Evolutionary conservation across 2,329 filamentous ascomycete species (phyloP).

Genomic region (Myriosclerotinia scirpicola): DNA sequence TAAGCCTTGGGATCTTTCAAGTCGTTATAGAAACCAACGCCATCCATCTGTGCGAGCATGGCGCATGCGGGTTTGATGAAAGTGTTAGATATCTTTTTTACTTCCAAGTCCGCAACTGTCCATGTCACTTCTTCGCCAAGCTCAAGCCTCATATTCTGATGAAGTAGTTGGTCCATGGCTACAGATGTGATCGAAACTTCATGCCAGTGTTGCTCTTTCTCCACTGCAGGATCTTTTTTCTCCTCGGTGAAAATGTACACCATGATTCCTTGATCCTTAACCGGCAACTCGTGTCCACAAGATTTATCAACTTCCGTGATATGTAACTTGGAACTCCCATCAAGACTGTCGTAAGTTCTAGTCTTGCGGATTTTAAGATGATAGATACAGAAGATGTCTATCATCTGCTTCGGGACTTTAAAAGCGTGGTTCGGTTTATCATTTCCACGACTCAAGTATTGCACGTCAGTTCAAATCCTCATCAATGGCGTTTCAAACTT

Average conservation of each 20-base stretch:
- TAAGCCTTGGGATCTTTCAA: conserved; percentile 20
- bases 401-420: conserved; percentile 17
- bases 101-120: conserved; percentile 24
- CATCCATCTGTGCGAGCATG: conserved; percentile 35
- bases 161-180: conserved; percentile 24
- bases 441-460: conserved; percentile 13
- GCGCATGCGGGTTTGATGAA: conserved; percentile 27
- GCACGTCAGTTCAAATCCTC: background rate
- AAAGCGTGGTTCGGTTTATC: conserved; percentile 21
- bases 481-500: conserved; percentile 23
- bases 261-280: conserved; percentile 9
- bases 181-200: conserved; percentile 31
- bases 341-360: conserved; percentile 20
- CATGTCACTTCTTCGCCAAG: conserved; percentile 32
- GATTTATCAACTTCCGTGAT: conserved; percentile 26
- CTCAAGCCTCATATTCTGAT: conserved; percentile 29
- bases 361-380: conserved; percentile 24
- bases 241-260: conserved; percentile 20
- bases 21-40: conserved; percentile 34
- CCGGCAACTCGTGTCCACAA: conserved; percentile 11
- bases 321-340: conserved; percentile 25
- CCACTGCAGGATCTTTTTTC: conserved; percentile 3
- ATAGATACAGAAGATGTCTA: conserved; percentile 4
- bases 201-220: conserved; percentile 27
- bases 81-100: conserved; percentile 17